Evolutionary conservation across 2,329 filamentous ascomycete genomes (phyloP), one percentile per base, ranked within the genome.

Genomic region (Verticillium nubilum): DNA sequence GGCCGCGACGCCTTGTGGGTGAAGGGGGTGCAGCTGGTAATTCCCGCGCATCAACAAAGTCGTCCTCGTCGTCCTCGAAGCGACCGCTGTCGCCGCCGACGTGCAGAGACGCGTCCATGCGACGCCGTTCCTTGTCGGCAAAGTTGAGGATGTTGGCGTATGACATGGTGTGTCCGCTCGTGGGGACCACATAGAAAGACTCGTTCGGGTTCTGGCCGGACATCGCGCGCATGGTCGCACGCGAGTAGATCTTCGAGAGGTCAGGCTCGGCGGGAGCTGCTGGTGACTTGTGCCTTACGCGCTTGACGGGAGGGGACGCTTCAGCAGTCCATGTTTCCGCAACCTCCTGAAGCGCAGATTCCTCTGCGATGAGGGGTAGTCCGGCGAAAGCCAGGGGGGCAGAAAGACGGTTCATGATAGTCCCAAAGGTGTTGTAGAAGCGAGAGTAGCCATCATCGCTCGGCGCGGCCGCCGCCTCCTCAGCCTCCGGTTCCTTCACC

Each of bases 101-200:
- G 60, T 82, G 78, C 7, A 77, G 67, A 2, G 81, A 83, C 6
- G 81, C 80, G 26, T 78, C 83, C 56, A 84, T 71, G 10, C 86
- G 83, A 9, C 85, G 79, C 70, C 83, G 86, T 69, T 88, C 86
- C 67, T 88, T 88, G 64, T 87, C 83, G 35, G 84, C 86, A 65
- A 85, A 87, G 50, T 80, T 88, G 23, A 97, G 78, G 57, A 99
- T 97, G 63, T 90, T 92, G 52, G 95, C 93, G 69, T 98, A 99
- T 0, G 92, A 95, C 61, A 93, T 89, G 2, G 92, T 97, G 64
- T 94, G 92, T 5, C 95, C 94, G 19, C 90, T 92, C 0, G 91
- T 90, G 4, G 94, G 95, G 1, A 99, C 95, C 1, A 98, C 90
- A 71, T 97, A 98, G 76, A 99, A 99, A 9, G 90, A 95, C 67